These are phyloP conservation scores for Stagonosporopsis tanaceti DNA, from an alignment of 2,329 filamentous ascomycete genomes.

Conservation along the genomic window DNA sequence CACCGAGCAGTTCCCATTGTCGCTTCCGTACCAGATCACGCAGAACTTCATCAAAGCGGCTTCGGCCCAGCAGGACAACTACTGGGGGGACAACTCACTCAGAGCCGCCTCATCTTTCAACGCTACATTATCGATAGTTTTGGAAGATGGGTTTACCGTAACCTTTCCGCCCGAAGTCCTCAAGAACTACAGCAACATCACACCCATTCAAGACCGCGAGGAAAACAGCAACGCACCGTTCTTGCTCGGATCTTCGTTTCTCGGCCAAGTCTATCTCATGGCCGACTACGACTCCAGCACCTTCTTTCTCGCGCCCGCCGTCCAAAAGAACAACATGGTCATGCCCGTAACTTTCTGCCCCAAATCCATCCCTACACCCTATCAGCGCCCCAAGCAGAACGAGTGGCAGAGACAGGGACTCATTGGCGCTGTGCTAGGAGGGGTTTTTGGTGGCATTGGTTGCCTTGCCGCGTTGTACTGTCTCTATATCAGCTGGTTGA, in stretches of 20 bases:
- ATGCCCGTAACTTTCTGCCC: constrained; percentile 54
- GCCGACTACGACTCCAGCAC: constrained; percentile 51
- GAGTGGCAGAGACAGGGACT: constrained; percentile 46
- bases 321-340: constrained; percentile 51
- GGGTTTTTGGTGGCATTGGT: constrained; percentile 47
- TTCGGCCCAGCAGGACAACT: constrained; percentile 47
- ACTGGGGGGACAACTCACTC: constrained; percentile 49
- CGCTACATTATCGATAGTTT: constrained; percentile 51
- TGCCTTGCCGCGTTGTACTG: constrained; percentile 39
- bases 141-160: constrained; percentile 51
- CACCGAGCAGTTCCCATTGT: constrained; percentile 54
- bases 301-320: constrained; percentile 54
- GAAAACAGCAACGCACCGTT: constrained; percentile 42
- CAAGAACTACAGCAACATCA: constrained; percentile 50
- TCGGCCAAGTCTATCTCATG: constrained; percentile 55
- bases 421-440: constrained; percentile 51
- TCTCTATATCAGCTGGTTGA: constrained; percentile 39
- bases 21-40: constrained; percentile 51
- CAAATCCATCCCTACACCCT: constrained; percentile 45
- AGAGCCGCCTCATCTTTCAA: constrained; percentile 49
- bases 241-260: constrained; percentile 52
- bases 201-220: constrained; percentile 44
- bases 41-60: constrained; percentile 51
- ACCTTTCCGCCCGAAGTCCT: constrained; percentile 51
- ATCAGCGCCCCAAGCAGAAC: constrained; percentile 38